phyloP scores from a whole-genome alignment of 2,329 filamentous ascomycete genomes.

The Clarireedia paspali region DNA sequence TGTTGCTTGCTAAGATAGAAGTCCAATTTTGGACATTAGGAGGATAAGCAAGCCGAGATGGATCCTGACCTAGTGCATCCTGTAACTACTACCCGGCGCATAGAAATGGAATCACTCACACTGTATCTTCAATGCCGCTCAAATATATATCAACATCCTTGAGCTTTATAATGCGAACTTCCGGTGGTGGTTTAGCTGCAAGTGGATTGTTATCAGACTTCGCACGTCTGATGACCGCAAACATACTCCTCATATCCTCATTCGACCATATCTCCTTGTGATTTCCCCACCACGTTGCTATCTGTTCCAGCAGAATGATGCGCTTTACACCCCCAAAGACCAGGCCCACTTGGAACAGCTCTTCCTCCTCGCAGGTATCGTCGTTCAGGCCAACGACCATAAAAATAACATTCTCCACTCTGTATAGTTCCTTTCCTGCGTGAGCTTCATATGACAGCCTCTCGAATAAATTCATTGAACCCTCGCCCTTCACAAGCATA shows the following conservation, averaged over 20 bases:
- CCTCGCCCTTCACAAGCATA: neutral
- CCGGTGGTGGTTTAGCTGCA: neutral
- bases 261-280: slow-evolving; percentile 8
- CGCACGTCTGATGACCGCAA: neutral
- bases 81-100: neutral
- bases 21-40: too few species aligned
- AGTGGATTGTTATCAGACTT: neutral
- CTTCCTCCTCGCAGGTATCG: neutral
- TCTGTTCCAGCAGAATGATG: neutral
- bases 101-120: neutral
- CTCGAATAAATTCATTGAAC: neutral
- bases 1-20: neutral
- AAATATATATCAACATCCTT: neutral
- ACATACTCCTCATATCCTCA: neutral
- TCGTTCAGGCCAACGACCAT: neutral
- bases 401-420: neutral
- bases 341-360: neutral
- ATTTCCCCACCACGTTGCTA: slow-evolving; percentile 4
- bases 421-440: neutral
- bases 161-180: slow-evolving; percentile 5
- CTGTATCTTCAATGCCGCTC: neutral
- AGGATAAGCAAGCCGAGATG: too few species aligned
- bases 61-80: neutral
- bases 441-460: neutral
- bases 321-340: neutral